Base-by-base conservation (phyloP, 2,329 filamentous ascomycete genomes). In the Trichoderma sp. region DNA sequence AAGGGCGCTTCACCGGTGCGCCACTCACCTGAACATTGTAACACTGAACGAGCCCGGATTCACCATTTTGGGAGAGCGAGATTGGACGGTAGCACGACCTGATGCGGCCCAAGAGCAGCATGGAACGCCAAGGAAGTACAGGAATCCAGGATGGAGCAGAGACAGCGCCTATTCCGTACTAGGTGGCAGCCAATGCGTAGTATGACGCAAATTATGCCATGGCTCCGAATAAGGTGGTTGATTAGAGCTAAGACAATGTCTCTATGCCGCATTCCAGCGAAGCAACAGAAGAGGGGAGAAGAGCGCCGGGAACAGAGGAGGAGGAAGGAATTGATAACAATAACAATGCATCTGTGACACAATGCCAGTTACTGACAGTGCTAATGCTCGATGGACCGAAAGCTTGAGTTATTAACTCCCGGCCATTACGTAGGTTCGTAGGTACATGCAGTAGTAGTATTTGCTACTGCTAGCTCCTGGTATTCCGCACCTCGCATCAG, bases 161-260 rank as follows among this genome's bases (percentile, higher is more conserved):
- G 32, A 54, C 32, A 64, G 49, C 49, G 37, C 46, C 46, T 7
- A 24, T 49, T 49, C 6, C 10, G 46, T 49, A 49, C 46, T 49
- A 49, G 46, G 51, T 54, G 28, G 51, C 24, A 54, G 46, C 51
- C 26, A 18, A 54, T 26, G 26, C 51, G 51, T 24, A 64, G 51
- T 49, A 66, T 66, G 64, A 66, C 64, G 64, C 64, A 66, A 32
- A 43, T 66, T 58, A 66, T 43, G 54, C 54, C 24, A 26, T 59
- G 54, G 52, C 24, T 24, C 34, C 37, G 64, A 59, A 51, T 37
- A 58, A 51, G 37, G 54, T 66, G 64, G 39, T 59, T 16, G 24
- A 66, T 51, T 59, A 66, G 64, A 66, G 64, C 51, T 37, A 66
- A 66, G 64, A 66, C 64, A 66, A 28, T 51, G 64, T 59, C 24